Base-by-base conservation (phyloP, 148 eudicot genomes). In the Amaranthus cruentus region DNA sequence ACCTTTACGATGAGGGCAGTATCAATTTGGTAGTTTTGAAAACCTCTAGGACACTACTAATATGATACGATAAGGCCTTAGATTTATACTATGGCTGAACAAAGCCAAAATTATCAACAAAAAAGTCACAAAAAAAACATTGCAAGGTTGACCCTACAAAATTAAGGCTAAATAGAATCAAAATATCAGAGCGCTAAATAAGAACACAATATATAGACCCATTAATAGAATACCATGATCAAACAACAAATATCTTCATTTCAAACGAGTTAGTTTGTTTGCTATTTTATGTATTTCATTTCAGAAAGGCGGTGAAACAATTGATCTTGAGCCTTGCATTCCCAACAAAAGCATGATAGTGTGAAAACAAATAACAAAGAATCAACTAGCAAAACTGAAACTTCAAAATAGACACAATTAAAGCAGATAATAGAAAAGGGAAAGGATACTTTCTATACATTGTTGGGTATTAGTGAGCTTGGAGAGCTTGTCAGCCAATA, bases 381-480 rank as follows among this genome's bases (percentile, higher is more conserved):
- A 76, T 44, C 10, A 66, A 4, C 2, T 66, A 5, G 47, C 18
- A 61, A 63, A 28, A 65, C 3, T 14, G 10, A 65, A 65, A 12
- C 47, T 28, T 53, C 59, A 53, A 53, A 66, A 42, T 7, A 56
- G 7, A 54, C 50, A 14, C 38, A 68, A 68, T 2, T 8, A 62
- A 56, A 3, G 9, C 4, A 62, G 18, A 10, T 4, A 21, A 58
- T 11, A 66, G 9, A 69, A 49, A 50, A 53, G 21, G 18, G 44
- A 51, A 64, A 90, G 93, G 91, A 90, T 93, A 93, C 98, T 90
- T 77, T 93, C 98, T 38, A 93, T 93, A 56, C 96, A 90, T 78
- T 93, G 98, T 77, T 93, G 98, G 59, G 91, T 84, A 79, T 79
- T 88, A 75, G 89, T 89, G 81, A 93, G 96, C 84, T 89, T 93